These are phyloP conservation scores for Xylariales sp. DNA, from an alignment of 2,329 filamentous ascomycete genomes.

Conservation along the genomic window DNA sequence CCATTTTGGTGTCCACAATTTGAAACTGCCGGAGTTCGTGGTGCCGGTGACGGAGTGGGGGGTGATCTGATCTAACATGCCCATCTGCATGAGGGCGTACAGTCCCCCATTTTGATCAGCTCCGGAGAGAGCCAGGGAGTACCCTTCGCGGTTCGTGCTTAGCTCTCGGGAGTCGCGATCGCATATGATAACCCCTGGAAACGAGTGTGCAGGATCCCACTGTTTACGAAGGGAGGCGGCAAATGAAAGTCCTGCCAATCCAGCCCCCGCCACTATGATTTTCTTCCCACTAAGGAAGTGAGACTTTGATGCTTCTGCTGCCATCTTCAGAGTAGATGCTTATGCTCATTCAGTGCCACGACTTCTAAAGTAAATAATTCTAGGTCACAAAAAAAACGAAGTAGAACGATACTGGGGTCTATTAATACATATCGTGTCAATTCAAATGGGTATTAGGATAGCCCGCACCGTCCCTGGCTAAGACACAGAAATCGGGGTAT, in stretches of 20 bases:
- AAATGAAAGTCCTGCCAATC: slow-evolving; percentile 39
- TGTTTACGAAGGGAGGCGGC: slow-evolving; percentile 31
- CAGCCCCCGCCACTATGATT: slow-evolving; percentile 38
- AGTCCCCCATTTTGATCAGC: slow-evolving; percentile 29
- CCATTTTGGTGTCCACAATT: slow-evolving; percentile 35
- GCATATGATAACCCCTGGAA: slow-evolving; percentile 32
- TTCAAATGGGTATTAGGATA: too few species aligned
- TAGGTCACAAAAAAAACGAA: too few species aligned
- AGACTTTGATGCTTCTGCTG: not conserved
- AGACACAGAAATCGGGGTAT: too few species aligned
- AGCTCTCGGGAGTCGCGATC: slow-evolving; percentile 33
- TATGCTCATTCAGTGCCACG: too few species aligned
- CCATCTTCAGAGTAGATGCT: not conserved
- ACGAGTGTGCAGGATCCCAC: slow-evolving; percentile 25
- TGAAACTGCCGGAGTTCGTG: slow-evolving; percentile 27
- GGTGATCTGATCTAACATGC: not conserved
- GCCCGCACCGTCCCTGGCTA: too few species aligned
- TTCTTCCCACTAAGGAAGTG: slow-evolving; percentile 28
- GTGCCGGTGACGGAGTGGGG: slow-evolving; percentile 24
- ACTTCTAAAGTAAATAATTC: too few species aligned
- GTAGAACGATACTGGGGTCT: too few species aligned
- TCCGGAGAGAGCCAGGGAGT: slow-evolving; percentile 34
- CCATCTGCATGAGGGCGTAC: slow-evolving; percentile 16
- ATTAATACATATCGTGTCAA: too few species aligned
- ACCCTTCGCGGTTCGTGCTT: slow-evolving; percentile 27